Base-by-base conservation (phyloP, 345 rosid species). In the Garcia nutans region DNA sequence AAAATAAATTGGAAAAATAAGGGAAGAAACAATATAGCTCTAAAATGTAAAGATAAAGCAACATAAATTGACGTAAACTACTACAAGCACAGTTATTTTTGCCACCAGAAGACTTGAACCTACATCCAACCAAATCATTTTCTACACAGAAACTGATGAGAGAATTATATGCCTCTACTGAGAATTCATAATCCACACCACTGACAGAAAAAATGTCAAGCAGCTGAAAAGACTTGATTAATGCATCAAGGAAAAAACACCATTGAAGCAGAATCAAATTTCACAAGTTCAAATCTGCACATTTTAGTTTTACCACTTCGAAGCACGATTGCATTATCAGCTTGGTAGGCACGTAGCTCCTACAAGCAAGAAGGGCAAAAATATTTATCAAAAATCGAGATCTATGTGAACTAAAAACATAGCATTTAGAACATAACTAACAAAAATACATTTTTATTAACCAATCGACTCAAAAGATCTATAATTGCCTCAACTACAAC, bases 261-360 rank as follows among this genome's bases (percentile, higher is more conserved):
- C 41, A 67, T 73, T 41, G 20, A 33, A 47, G 68, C 17, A 59
- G 61, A 44, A 71, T 26, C 42, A 57, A 41, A 33, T 52, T 47
- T 63, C 24, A 42, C 58, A 57, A 58, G 63, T 58, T 58, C 10
- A 59, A 8, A 63, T 37, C 44, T 71, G 72, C 63, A 20, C 31
- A 26, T 24, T 55, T 61, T 79, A 65, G 37, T 41, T 65, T 81
- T 91, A 93, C 99, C 99, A 91, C 93, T 93, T 80, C 99, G 91
- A 70, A 90, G 82, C 71, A 96, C 95, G 56, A 96, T 96, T 2
- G 99, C 99, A 79, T 83, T 87, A 82, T 96, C 97, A 83, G 99
- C 99, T 89, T 96, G 99, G 82, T 96, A 96, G 71, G 99, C 99
- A 62, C 98, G 98, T 74, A 96, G 74, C 82, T 96, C 99, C 99